Evolutionary conservation across 2,329 filamentous ascomycete species (phyloP).

Genomic region (Trichothecium roseum): DNA sequence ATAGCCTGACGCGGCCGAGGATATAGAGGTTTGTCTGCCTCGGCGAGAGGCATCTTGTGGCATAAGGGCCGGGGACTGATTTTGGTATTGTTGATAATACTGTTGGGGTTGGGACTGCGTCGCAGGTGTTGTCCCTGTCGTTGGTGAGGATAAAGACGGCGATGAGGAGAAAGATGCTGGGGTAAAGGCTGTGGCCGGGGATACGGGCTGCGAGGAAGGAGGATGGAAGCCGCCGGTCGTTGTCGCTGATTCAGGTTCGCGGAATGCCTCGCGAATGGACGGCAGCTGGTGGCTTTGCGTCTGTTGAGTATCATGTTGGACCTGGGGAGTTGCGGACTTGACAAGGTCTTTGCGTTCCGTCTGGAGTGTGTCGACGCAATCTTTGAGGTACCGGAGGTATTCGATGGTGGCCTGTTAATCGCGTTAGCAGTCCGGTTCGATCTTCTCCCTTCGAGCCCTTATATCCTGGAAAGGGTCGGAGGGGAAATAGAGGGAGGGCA

Average conservation of each 20-base stretch:
- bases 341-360: constrained; percentile 14
- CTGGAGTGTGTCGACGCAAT: constrained; percentile 68
- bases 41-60: constrained; percentile 29
- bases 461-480: no score
- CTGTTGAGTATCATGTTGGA: constrained; percentile 14
- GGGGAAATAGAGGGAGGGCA: not conserved
- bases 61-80: constrained; percentile 40
- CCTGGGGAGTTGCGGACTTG: no score
- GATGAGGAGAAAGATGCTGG: no score
- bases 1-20: constrained; percentile 40
- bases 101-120: no score
- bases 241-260: constrained; percentile 15
- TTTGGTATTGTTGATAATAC: constrained; percentile 28
- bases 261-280: constrained; percentile 28
- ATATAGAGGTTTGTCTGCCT: constrained; percentile 40
- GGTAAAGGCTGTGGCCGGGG: constrained; percentile 31
- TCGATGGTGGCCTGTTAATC: constrained; percentile 74
- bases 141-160: constrained; percentile 12
- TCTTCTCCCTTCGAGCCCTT: no score
- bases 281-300: constrained; percentile 18
- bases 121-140: no score
- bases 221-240: constrained; percentile 48
- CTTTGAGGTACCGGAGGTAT: constrained; percentile 87
- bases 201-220: constrained; percentile 40
- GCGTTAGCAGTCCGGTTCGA: not conserved